Evolutionary conservation across 805 yeast genomes (phyloP).

Genomic region (Ogataea polymorpha): DNA sequence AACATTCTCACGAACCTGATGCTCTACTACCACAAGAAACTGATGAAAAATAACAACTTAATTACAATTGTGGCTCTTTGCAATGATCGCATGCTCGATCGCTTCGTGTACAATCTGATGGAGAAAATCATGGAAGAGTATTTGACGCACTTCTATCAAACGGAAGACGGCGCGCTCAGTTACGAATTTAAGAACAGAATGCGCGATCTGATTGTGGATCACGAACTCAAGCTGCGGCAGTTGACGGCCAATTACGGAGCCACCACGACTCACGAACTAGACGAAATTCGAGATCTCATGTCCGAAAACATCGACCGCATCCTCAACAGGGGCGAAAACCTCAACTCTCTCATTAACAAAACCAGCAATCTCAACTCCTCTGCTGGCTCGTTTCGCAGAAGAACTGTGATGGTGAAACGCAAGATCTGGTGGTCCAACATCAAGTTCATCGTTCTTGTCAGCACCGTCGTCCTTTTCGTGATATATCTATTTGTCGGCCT

Average conservation of each 20-base stretch:
- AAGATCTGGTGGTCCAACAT: slow-evolving; percentile 68
- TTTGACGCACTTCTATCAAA: slow-evolving; percentile 20
- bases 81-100: slow-evolving; percentile 41
- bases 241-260: slow-evolving; percentile 33
- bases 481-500: slow-evolving; percentile 47
- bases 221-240: slow-evolving; percentile 46
- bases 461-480: slow-evolving; percentile 29
- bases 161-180: slow-evolving; percentile 23
- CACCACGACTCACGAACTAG: slow-evolving; percentile 49
- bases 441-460: slow-evolving; percentile 38
- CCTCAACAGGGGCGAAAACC: slow-evolving; percentile 74
- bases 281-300: slow-evolving; percentile 66
- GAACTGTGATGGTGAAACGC: slow-evolving; percentile 60
- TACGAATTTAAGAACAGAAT: slow-evolving; percentile 53
- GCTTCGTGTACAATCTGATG: slow-evolving; percentile 44
- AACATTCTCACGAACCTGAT: slow-evolving; percentile 22
- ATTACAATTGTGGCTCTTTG: slow-evolving; percentile 51
- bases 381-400: slow-evolving; percentile 66
- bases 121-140: slow-evolving; percentile 52
- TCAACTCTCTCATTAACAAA: slow-evolving; percentile 69
- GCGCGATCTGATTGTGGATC: slow-evolving; percentile 53
- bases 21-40: slow-evolving; percentile 49
- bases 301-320: slow-evolving; percentile 69
- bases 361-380: slow-evolving; percentile 69
- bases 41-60: slow-evolving; percentile 42